A percentile compares a stretch with the other conserved stretches of the same genome.
phyloP scores from a whole-genome alignment of 345 rosid genomes.

The Cardiospermum halicacabum region DNA sequence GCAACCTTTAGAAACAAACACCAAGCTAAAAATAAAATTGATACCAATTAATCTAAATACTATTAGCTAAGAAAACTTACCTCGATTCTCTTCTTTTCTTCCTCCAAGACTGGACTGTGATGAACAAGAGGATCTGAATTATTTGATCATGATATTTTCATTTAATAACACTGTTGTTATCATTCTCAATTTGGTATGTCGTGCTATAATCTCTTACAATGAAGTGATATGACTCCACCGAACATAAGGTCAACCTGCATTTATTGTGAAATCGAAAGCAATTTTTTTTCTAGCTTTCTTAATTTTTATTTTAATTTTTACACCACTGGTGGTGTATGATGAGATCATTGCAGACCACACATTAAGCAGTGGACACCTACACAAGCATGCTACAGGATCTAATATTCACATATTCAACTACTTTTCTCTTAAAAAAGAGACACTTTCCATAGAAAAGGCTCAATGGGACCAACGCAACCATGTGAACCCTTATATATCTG shows the following conservation, averaged over 20 bases:
- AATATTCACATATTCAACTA: neutral
- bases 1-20: neutral
- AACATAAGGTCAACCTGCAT: conserved; percentile 12
- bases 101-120: neutral
- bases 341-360: neutral
- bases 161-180: neutral
- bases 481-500: neutral
- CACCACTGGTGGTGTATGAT: neutral
- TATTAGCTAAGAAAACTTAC: neutral
- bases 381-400: neutral
- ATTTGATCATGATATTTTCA: neutral
- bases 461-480: neutral
- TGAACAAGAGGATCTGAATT: neutral
- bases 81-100: neutral
- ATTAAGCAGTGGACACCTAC: neutral
- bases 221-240: conserved; percentile 12
- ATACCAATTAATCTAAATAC: neutral
- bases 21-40: neutral
- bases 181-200: neutral
- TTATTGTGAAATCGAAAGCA: conserved; percentile 6
- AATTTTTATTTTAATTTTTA: neutral
- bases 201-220: neutral
- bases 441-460: neutral
- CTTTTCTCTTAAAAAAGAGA: neutral
- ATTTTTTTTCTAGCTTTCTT: neutral